Conservation (phyloP, 108 stramenopile species). For the Epithemia pelagica region DNA sequence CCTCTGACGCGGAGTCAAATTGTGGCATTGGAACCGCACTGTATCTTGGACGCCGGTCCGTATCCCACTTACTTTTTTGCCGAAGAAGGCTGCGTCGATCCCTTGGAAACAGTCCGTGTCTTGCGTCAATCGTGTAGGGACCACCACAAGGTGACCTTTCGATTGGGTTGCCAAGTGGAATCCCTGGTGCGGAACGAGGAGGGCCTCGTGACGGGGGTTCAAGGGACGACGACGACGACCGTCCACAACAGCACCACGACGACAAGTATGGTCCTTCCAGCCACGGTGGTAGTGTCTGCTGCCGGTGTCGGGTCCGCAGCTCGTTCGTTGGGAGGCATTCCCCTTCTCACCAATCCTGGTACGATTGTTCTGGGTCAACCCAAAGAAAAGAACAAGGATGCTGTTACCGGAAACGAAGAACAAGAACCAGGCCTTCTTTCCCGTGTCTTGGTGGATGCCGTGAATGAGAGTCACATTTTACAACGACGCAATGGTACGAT, state of each 20-base stretch:
- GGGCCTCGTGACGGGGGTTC: conserved; percentile 17
- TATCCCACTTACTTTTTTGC: conserved; percentile 35
- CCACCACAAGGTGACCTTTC: conserved; percentile 31
- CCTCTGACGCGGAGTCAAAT: not conserved
- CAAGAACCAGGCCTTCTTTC: too few species aligned
- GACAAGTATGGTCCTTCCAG: not conserved
- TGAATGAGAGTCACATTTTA: conserved; percentile 43
- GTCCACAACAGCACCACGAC: too few species aligned
- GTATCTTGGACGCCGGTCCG: too few species aligned
- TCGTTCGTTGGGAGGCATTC: conserved; percentile 22
- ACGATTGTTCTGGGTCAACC: conserved; percentile 28
- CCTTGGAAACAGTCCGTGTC: conserved; percentile 25
- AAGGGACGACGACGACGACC: too few species aligned
- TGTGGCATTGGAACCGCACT: conserved; percentile 24
- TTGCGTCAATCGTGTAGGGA: conserved; percentile 27
- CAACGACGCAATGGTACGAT: conserved; percentile 43
- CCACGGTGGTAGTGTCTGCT: conserved; percentile 37
- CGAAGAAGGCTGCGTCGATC: conserved; percentile 58
- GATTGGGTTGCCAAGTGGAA: conserved; percentile 21
- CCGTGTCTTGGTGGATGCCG: conserved; percentile 48
- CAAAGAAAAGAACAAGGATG: not conserved
- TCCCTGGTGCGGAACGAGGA: conserved; percentile 22
- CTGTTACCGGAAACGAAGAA: not conserved
- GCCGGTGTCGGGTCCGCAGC: conserved; percentile 31
- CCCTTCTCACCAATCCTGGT: conserved; percentile 36